Evolutionary conservation across 2,329 filamentous ascomycete species (phyloP).

Genomic region (Cryphonectria radicalis): DNA sequence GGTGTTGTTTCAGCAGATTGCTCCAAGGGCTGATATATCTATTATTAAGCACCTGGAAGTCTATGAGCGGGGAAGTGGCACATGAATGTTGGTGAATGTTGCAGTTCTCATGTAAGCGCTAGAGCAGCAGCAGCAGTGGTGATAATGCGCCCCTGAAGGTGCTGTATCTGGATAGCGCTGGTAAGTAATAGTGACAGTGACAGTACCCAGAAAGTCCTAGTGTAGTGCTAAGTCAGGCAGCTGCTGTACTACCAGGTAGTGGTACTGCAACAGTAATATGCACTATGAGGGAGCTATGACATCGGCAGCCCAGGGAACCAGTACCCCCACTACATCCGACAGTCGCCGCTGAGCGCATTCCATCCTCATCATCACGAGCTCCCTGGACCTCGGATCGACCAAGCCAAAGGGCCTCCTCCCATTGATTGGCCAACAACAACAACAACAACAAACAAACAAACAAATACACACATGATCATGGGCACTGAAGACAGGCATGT

Average conservation of each 20-base stretch:
- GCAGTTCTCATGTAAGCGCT: not conserved
- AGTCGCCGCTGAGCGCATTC: not conserved
- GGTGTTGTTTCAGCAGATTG: not conserved
- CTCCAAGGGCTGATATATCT: not conserved
- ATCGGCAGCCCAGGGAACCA: not conserved
- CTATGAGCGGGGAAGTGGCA: not conserved
- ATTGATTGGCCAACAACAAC: not conserved
- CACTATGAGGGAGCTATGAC: not conserved
- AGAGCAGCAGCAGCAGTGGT: not conserved
- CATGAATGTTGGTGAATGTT: too few relatives aligned
- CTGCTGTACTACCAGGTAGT: not conserved
- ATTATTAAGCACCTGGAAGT: not conserved
- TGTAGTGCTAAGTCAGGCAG: not conserved
- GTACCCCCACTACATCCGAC: constrained; percentile 1
- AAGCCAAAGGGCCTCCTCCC: not conserved
- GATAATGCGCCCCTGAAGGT: too few relatives aligned
- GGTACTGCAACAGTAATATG: not conserved
- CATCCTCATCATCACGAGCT: not conserved
- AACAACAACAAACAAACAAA: not conserved
- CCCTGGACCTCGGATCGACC: not conserved
- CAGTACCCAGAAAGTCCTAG: too few relatives aligned
- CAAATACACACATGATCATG: constrained; percentile 16
- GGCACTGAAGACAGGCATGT: constrained; percentile 36
- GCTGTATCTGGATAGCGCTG: too few relatives aligned
- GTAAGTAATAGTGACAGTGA: too few relatives aligned